Evolutionary conservation across 331 rosid species (phyloP).

Genomic region (Quercus phellos): DNA sequence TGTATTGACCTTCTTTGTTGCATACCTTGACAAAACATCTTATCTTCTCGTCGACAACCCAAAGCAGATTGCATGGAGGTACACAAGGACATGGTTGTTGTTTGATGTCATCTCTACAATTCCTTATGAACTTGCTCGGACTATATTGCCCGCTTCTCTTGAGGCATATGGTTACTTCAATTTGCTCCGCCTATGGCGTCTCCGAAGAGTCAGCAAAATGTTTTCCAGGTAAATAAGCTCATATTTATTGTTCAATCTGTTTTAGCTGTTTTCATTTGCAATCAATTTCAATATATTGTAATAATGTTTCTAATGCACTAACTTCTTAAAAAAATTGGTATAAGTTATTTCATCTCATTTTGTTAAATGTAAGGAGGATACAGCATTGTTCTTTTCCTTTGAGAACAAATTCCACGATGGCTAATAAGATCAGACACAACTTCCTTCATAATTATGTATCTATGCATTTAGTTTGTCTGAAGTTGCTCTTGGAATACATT

Average conservation of each 20-base stretch:
- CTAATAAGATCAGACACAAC: neutral
- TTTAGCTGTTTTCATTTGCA: neutral
- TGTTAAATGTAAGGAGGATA: no score
- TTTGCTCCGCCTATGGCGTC: conserved; percentile 87
- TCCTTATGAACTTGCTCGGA: conserved; percentile 49
- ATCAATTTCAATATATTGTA: neutral
- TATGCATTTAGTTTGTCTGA: neutral
- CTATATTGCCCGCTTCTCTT: conserved; percentile 27
- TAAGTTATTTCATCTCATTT: no score
- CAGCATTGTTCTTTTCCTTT: no score
- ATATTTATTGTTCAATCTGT: no score
- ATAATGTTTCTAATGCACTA: no score
- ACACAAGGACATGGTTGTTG: conserved; percentile 55
- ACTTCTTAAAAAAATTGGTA: no score
- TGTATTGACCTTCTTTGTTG: conserved; percentile 64
- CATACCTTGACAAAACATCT: conserved; percentile 56
- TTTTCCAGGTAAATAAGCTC: conserved; percentile 51
- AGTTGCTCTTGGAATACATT: neutral
- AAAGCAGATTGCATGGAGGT: conserved; percentile 46
- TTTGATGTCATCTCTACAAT: conserved; percentile 57
- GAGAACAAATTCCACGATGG: neutral
- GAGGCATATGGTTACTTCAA: conserved; percentile 56
- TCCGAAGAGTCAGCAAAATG: conserved; percentile 63
- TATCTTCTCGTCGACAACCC: conserved; percentile 48
- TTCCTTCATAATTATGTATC: neutral